Conservation (phyloP, 78 protist genomes). For the Tieghemostelium lacteum region DNA sequence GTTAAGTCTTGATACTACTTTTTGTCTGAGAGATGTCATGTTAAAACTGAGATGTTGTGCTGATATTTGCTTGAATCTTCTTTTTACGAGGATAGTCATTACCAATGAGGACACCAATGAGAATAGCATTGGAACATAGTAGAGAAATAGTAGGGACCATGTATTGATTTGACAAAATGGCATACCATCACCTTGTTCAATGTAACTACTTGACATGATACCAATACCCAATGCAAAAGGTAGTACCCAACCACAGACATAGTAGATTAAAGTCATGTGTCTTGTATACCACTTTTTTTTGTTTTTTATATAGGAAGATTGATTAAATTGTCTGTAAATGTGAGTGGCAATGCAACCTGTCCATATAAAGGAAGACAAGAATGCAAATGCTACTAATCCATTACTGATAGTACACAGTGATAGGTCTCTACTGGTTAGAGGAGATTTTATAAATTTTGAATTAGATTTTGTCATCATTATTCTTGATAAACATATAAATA, state of each 20-base stretch:
- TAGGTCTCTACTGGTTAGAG: not conserved
- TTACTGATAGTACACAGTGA: conserved; percentile 14
- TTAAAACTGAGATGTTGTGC: too few species aligned
- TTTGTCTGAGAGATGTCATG: too few species aligned
- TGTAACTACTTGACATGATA: not conserved
- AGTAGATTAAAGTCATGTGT: not conserved
- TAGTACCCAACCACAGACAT: conserved; percentile 8
- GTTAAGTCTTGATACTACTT: conserved; percentile 6
- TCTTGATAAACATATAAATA: not conserved
- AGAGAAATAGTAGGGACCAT: not conserved
- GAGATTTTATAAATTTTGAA: not conserved
- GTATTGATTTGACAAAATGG: conserved; percentile 19
- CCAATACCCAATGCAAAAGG: conserved; percentile 12
- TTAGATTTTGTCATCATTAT: conserved; percentile 11
- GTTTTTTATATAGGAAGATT: not conserved
- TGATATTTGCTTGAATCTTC: too few species aligned
- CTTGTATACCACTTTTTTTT: not conserved
- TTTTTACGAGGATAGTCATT: too few species aligned
- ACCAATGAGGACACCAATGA: not conserved
- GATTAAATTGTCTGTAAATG: not conserved
- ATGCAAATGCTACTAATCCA: conserved; percentile 17
- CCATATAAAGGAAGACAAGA: conserved; percentile 10
- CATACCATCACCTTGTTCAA: not conserved
- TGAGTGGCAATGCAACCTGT: not conserved
- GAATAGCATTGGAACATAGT: not conserved